Evolutionary conservation across 176 grass and related monocot genomes (phyloP).

Genomic region (Olyra latifolia): DNA sequence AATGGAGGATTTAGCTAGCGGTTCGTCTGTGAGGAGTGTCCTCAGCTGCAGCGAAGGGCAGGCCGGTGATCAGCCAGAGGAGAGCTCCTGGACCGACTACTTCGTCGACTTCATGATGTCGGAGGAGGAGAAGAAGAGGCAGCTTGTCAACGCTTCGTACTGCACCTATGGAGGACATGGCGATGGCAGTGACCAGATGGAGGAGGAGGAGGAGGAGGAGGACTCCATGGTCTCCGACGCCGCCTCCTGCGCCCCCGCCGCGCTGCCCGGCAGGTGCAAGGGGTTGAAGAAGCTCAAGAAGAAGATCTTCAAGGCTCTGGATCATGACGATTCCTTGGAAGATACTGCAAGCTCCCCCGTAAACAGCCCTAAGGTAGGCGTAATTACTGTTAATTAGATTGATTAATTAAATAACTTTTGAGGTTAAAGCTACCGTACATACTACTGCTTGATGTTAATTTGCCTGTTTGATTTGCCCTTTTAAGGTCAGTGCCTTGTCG

Average conservation of each 20-base stretch:
- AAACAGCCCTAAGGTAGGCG: conserved; percentile 84
- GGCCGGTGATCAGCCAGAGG: conserved; percentile 41
- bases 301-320: conserved; percentile 46
- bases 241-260: conserved; percentile 39
- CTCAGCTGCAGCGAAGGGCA: conserved; percentile 44
- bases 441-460: not conserved
- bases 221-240: conserved; percentile 73
- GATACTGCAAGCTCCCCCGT: conserved; percentile 98
- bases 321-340: conserved; percentile 76
- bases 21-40: conserved; percentile 45
- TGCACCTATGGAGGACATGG: not conserved
- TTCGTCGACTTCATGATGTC: conserved; percentile 79
- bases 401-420: not conserved
- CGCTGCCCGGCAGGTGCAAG: conserved; percentile 34
- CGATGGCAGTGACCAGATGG: not conserved
- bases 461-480: conserved; percentile 27
- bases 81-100: conserved; percentile 83
- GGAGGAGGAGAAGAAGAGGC: conserved; percentile 53
- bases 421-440: not conserved
- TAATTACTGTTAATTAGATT: not conserved
- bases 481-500: conserved; percentile 65
- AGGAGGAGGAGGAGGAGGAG: conserved; percentile 27
- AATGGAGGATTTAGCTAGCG: conserved; percentile 73
- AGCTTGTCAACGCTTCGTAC: conserved; percentile 20
- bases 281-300: conserved; percentile 71